phyloP scores from a whole-genome alignment of 2,329 filamentous ascomycete species.

The Neofusicoccum cordaticola region DNA sequence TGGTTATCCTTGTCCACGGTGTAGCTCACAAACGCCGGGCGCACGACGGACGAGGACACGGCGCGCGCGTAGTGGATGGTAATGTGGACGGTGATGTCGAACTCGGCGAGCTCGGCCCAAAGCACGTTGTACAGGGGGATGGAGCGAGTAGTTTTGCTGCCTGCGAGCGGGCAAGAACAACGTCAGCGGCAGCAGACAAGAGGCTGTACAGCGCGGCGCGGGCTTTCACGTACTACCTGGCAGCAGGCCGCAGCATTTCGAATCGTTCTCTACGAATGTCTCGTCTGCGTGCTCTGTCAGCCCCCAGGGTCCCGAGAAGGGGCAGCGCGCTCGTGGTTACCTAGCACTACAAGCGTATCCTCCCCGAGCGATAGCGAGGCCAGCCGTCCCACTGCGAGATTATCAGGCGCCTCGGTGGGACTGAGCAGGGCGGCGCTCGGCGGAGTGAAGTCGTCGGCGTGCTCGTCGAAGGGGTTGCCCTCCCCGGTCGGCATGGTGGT shows the following conservation, averaged over 20 bases:
- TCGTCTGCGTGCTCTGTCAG: slow-evolving; percentile 43
- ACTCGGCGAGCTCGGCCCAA: slow-evolving; percentile 67
- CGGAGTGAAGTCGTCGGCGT: neutral
- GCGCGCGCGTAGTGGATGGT: slow-evolving; percentile 69
- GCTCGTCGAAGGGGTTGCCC: neutral
- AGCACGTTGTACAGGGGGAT: slow-evolving; percentile 83
- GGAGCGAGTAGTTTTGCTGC: slow-evolving; percentile 50
- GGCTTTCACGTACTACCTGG: slow-evolving; percentile 45
- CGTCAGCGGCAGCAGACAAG: slow-evolving; percentile 18
- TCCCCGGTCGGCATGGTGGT: neutral
- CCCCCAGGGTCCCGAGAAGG: neutral
- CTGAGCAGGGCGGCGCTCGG: neutral
- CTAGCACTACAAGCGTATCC: slow-evolving; percentile 59
- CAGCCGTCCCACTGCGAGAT: slow-evolving; percentile 55
- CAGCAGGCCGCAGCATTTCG: slow-evolving; percentile 57
- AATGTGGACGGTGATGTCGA: slow-evolving; percentile 66
- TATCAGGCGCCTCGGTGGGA: slow-evolving; percentile 26
- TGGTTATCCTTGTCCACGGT: slow-evolving; percentile 53
- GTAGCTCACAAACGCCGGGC: slow-evolving; percentile 61
- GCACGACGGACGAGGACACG: slow-evolving; percentile 56
- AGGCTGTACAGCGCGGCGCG: neutral
- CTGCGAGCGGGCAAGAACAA: slow-evolving; percentile 25
- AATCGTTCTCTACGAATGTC: slow-evolving; percentile 48
- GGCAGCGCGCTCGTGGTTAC: slow-evolving; percentile 32
- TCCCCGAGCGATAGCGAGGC: slow-evolving; percentile 60